Evolutionary conservation across 2,329 filamentous ascomycete genomes (phyloP).

Genomic region (Metarhizium robertsii): DNA sequence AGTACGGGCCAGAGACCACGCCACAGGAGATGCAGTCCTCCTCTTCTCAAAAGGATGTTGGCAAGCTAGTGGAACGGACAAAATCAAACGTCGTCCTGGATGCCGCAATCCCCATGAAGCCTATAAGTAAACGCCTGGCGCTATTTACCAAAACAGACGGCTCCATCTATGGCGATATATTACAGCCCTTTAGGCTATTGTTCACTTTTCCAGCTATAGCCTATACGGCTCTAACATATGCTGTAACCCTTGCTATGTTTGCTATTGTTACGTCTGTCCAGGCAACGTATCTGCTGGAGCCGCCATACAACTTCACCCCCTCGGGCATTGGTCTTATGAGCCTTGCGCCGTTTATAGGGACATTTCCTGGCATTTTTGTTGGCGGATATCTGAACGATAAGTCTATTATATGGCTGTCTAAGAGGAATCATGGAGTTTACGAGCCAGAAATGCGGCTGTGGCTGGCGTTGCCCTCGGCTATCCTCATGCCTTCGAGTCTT

Average conservation of each 20-base stretch:
- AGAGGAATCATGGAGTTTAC: conserved; percentile 27
- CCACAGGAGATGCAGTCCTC: not conserved
- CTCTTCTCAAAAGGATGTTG: not conserved
- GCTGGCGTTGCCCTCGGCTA: conserved; percentile 14
- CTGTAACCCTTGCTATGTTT: conserved; percentile 26
- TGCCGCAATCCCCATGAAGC: conserved; percentile 7
- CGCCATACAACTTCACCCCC: conserved; percentile 19
- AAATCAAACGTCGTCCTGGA: not conserved
- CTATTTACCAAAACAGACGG: conserved; percentile 10
- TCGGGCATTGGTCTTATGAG: conserved; percentile 16
- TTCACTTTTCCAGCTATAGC: conserved; percentile 22
- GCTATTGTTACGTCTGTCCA: conserved; percentile 13
- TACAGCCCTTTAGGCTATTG: conserved; percentile 8
- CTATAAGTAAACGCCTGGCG: conserved; percentile 13
- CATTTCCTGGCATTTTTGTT: conserved; percentile 24
- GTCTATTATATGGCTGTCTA: conserved; percentile 25
- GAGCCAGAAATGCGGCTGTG: conserved; percentile 34
- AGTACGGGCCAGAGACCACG: not conserved
- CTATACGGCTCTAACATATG: conserved; percentile 30
- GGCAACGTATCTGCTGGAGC: conserved; percentile 16
- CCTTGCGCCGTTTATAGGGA: conserved; percentile 24
- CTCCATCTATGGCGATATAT: conserved; percentile 8
- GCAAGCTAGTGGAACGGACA: not conserved
- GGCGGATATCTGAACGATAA: conserved; percentile 28
- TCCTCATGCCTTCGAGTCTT: conserved; percentile 21